Percentiles rank a stretch among this genome's conserved stretches.
Evolutionary conservation across 164 flowering plant genomes (phyloP).

Genomic region (Tinospora cordifolia): DNA sequence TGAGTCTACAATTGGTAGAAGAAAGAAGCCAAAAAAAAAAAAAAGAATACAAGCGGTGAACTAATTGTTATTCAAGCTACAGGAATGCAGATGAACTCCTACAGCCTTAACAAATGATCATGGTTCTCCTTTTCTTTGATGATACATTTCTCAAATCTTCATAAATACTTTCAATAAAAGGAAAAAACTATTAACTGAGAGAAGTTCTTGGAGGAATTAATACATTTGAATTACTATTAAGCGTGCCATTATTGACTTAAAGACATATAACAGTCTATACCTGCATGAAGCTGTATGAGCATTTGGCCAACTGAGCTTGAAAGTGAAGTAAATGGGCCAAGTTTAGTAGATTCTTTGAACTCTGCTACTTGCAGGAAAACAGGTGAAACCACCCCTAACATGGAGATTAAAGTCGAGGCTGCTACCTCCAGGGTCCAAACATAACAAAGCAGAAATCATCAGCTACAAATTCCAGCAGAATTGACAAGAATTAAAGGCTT

Average conservation of each 20-base stretch:
- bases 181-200: background rate
- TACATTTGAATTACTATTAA: no score
- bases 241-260: no score
- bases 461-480: background rate
- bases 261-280: no score
- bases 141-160: background rate
- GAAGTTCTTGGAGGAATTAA: background rate
- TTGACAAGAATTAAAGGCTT: background rate
- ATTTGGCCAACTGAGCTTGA: constrained; percentile 84
- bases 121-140: background rate
- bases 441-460: constrained; percentile 11
- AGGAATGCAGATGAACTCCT: background rate
- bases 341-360: constrained; percentile 57
- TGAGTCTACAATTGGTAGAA: background rate
- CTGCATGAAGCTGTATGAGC: constrained; percentile 84
- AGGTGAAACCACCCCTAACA: constrained; percentile 78
- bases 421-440: constrained; percentile 56
- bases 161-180: no score
- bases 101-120: background rate
- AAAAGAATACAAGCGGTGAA: background rate
- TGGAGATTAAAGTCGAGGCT: constrained; percentile 59
- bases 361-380: constrained; percentile 83
- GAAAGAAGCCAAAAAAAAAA: background rate
- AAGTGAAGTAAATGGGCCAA: constrained; percentile 74
- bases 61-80: background rate